Conservation (phyloP, 345 rosid genomes). For the Eucalyptus caleyi region DNA sequence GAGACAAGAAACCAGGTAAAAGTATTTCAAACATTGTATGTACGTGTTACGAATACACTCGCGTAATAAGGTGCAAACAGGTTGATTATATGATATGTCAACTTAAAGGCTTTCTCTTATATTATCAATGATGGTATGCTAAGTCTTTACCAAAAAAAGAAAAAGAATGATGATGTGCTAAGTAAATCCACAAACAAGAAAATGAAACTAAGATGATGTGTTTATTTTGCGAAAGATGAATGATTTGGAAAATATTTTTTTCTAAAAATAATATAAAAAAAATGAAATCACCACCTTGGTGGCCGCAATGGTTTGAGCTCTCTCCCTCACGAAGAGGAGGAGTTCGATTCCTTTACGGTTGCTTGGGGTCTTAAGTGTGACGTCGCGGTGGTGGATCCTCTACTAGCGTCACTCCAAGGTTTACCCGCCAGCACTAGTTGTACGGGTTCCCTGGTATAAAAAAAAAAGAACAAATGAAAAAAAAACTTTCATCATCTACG, state of each 20-base stretch:
- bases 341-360: rapidly evolving
- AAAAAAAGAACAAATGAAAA: background rate
- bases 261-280: no score
- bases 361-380: no score
- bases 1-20: no score
- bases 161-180: background rate
- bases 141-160: no score
- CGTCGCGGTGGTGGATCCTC: rapidly evolving
- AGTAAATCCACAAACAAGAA: background rate
- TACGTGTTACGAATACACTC: no score
- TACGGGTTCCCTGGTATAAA: no score
- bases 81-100: background rate
- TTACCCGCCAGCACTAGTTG: no score
- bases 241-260: background rate
- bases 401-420: rapidly evolving
- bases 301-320: rapidly evolving
- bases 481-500: background rate
- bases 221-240: background rate
- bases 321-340: no score
- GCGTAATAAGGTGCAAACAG: no score
- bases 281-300: no score
- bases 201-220: rapidly evolving
- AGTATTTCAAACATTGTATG: no score
- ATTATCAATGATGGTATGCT: background rate
- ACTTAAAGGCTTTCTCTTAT: background rate